phyloP scores from a whole-genome alignment of 495 filamentous ascomycete genomes.

The Glonium stellatum region DNA sequence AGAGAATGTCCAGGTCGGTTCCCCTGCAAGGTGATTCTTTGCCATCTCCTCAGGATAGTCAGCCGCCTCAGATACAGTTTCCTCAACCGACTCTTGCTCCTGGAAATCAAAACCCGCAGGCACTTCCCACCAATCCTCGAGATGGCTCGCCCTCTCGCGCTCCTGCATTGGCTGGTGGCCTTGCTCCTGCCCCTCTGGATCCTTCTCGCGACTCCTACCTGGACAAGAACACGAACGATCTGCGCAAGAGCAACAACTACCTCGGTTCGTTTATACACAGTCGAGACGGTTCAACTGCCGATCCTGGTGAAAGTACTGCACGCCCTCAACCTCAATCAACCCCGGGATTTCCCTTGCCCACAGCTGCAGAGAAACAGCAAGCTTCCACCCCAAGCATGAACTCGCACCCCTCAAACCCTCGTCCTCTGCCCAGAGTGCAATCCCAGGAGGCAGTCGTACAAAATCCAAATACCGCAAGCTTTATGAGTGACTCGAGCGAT shows the following conservation, averaged over 20 bases:
- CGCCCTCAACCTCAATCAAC: neutral
- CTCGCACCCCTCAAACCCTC: constrained; percentile 29
- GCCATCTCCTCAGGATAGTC: constrained; percentile 3
- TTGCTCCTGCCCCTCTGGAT: constrained; percentile 27
- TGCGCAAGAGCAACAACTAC: constrained; percentile 42
- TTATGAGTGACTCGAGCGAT: constrained; percentile 48
- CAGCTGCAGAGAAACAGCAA: constrained; percentile 7
- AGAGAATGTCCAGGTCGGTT: constrained; percentile 57
- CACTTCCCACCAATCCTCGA: constrained; percentile 2
- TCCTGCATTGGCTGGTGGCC: constrained; percentile 13
- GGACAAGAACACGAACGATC: constrained; percentile 30
- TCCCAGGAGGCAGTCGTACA: constrained; percentile 32
- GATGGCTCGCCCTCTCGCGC: constrained; percentile 5
- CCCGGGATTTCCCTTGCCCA: neutral
- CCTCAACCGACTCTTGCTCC: constrained; percentile 13
- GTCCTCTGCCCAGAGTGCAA: constrained; percentile 28
- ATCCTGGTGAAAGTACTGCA: neutral
- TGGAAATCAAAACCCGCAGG: constrained; percentile 4
- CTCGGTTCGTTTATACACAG: constrained; percentile 41
- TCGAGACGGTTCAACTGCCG: constrained; percentile 29
- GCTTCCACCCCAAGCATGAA: constrained; percentile 13
- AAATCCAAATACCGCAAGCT: constrained; percentile 27
- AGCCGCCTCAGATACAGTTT: constrained; percentile 12
- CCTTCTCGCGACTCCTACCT: constrained; percentile 35
- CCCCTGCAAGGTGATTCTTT: constrained; percentile 40